A percentile compares a stretch with the other conserved stretches of the same genome.
Conservation (phyloP, 2,329 filamentous ascomycete species). For the Fusarium globosum region DNA sequence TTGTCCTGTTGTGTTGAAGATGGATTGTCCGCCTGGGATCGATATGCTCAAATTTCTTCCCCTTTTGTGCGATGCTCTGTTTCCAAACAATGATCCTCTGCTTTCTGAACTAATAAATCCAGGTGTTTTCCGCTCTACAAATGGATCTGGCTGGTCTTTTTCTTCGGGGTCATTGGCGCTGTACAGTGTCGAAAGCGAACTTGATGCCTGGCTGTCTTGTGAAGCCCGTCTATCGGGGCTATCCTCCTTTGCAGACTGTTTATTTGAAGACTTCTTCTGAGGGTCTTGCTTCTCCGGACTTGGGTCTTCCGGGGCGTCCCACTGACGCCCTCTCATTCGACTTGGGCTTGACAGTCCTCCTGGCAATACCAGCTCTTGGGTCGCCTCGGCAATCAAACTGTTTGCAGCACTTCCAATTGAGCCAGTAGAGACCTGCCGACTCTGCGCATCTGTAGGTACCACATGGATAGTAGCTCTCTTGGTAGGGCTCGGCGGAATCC, state of each 20-base stretch:
- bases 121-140: slow-evolving; percentile 40
- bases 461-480: slow-evolving; percentile 42
- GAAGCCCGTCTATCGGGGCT: slow-evolving; percentile 47
- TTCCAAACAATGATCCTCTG: slow-evolving; percentile 33
- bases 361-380: slow-evolving; percentile 50
- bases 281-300: slow-evolving; percentile 1
- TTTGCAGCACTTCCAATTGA: slow-evolving; percentile 53
- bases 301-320: slow-evolving; percentile 34
- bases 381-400: slow-evolving; percentile 54
- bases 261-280: slow-evolving; percentile 4
- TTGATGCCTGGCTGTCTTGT: slow-evolving; percentile 59
- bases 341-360: slow-evolving; percentile 59
- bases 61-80: slow-evolving; percentile 27
- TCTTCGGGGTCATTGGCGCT: slow-evolving; percentile 63
- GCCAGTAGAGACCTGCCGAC: slow-evolving; percentile 46
- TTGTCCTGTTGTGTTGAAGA: slow-evolving; percentile 24
- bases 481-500: slow-evolving; percentile 44
- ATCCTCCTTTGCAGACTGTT: slow-evolving; percentile 24
- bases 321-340: slow-evolving; percentile 47
- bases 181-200: slow-evolving; percentile 67
- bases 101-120: slow-evolving; percentile 4
- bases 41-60: slow-evolving; percentile 40
- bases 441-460: slow-evolving; percentile 34
- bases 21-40: slow-evolving; percentile 13
- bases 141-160: slow-evolving; percentile 48